phyloP scores from a whole-genome alignment of 2,329 filamentous ascomycete genomes.

The Alternaria conjuncta region DNA sequence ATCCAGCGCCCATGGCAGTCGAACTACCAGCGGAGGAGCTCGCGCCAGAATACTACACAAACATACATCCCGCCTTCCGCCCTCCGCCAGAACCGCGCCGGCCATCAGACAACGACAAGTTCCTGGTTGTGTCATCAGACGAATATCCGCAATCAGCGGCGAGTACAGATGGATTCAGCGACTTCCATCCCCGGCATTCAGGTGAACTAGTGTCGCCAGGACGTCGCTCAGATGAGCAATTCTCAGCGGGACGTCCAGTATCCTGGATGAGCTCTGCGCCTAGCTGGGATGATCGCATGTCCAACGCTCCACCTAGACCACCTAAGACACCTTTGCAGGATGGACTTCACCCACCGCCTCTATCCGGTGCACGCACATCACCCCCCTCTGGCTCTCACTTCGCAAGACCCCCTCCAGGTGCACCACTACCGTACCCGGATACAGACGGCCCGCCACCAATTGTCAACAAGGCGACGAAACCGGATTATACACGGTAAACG shows the following conservation, averaged over 20 bases:
- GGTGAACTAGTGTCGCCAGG: conserved; percentile 69
- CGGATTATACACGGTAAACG: conserved; percentile 60
- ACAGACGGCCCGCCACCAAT: conserved; percentile 80
- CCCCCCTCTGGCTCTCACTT: conserved; percentile 36
- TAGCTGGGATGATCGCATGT: conserved; percentile 33
- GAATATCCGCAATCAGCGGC: conserved; percentile 58
- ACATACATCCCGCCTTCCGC: conserved; percentile 29
- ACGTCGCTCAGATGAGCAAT: conserved; percentile 43
- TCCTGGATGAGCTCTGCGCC: conserved; percentile 36
- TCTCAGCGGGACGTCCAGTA: conserved; percentile 25
- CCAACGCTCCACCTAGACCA: conserved; percentile 46
- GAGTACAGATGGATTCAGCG: conserved; percentile 48
- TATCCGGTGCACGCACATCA: conserved; percentile 27
- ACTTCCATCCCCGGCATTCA: conserved; percentile 51
- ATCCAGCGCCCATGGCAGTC: conserved; percentile 58
- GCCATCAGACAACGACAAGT: conserved; percentile 54
- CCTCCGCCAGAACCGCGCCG: conserved; percentile 44
- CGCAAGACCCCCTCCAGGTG: conserved; percentile 41
- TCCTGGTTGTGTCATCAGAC: conserved; percentile 62
- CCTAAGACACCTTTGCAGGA: conserved; percentile 50
- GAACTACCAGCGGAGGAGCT: conserved; percentile 66
- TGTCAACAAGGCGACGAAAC: conserved; percentile 87
- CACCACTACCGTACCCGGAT: conserved; percentile 76
- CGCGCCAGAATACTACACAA: conserved; percentile 43
- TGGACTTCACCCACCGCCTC: conserved; percentile 20